Evolutionary conservation across 352 stramenopile species (phyloP), one percentile per base, ranked within the genome.

Genomic region (Pythium aphanidermatum): DNA sequence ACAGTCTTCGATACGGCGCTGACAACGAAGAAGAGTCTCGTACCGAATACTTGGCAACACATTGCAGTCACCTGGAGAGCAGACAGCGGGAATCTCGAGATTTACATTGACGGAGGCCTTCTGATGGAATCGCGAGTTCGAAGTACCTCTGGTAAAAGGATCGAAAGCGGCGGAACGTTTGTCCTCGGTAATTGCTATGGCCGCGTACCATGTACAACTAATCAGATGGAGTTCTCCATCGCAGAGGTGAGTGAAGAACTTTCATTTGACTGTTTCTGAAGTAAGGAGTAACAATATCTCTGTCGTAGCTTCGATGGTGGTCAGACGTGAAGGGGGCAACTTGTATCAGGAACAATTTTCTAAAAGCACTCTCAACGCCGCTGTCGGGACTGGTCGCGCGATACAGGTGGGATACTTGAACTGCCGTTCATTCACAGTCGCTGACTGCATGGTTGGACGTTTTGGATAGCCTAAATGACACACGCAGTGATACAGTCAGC

Each of bases 111-210:
- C 29, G 55, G 44, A 4, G 17, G 27, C 5, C 9, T 33, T 3
- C 50, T 52, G 4, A 23, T 52, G 14, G 42, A 65, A 21, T 57
- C 7, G 6, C 49, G 49, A 9, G 2, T 60, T 2, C 1, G 39
- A 1, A 7, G 40, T 6, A 39, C 20, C 5, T n/a, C 48, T 7
- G 51, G 36, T 5, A 58, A 46, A 19, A 27, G 30, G 31, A 20
- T 62, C 24, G 42, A 61, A 0, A 51, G 31, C 16, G 42, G 41
- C 27, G 54, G 29, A 14, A 61, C 41, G 19, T 34, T 84, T 31
- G 32, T 65, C 2, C 17, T 84, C 43, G 72, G 72, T 0, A 76
- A 68, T 35, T 84, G 72, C 40, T 62, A 48, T 29, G 51, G 52
- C 19, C 51, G 23, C 4, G 47, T 67, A 2, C 23, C 36, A 1